Evolutionary conservation across 1,284 basidiomycete genomes (phyloP).

Genomic region (Rhodotorula sp.): DNA sequence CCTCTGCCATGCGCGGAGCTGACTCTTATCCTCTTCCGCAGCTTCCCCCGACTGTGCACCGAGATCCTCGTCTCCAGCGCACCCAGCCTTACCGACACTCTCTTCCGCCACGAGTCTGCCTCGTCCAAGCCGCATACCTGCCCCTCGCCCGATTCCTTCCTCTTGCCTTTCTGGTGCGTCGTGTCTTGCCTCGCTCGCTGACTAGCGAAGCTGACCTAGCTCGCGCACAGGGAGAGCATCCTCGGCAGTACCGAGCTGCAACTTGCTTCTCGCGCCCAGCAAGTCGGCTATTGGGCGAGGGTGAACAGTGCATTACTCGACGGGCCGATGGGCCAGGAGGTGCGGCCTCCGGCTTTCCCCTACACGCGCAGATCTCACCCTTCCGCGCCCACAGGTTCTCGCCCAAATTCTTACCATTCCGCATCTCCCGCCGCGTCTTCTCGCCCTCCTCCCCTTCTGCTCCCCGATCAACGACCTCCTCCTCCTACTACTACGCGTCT

Average conservation of each 20-base stretch:
- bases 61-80: slow-evolving; percentile 96
- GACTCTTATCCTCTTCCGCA: slow-evolving; percentile 49
- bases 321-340: slow-evolving; percentile 45
- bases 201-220: slow-evolving; percentile 47
- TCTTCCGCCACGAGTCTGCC: slow-evolving; percentile 65
- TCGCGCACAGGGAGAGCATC: slow-evolving; percentile 87
- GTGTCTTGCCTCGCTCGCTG: no score
- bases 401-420: slow-evolving; percentile 84
- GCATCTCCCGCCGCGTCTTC: slow-evolving; percentile 75
- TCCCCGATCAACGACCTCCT: slow-evolving; percentile 88
- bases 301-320: slow-evolving; percentile 49
- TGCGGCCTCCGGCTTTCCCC: slow-evolving; percentile 30
- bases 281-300: slow-evolving; percentile 46
- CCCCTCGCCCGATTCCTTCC: slow-evolving; percentile 20
- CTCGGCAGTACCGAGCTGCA: slow-evolving; percentile 66
- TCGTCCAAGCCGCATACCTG: slow-evolving; percentile 31
- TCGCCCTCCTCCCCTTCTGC: slow-evolving; percentile 70
- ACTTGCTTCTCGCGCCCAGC: slow-evolving; percentile 41
- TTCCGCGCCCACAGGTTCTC: slow-evolving; percentile 69
- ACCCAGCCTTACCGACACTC: slow-evolving; percentile 90
- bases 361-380: slow-evolving; percentile 18
- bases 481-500: slow-evolving; percentile 86
- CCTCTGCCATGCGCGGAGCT: no score
- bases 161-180: slow-evolving; percentile 37
- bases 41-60: slow-evolving; percentile 91